Base-by-base conservation (phyloP, 257 asterid genomes). In the Jasminum sambac region DNA sequence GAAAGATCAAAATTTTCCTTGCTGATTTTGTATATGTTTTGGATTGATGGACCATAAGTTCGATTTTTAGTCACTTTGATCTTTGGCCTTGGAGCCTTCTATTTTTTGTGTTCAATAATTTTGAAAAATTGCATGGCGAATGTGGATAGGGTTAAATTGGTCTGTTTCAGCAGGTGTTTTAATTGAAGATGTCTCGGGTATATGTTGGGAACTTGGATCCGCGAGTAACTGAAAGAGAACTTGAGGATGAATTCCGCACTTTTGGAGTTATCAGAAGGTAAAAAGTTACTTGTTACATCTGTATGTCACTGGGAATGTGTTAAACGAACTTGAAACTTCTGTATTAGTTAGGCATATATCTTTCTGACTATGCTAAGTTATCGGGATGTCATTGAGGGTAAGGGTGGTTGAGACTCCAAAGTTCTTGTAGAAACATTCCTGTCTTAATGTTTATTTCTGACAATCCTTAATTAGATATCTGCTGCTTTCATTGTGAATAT, bases 141-240 rank as follows among this genome's bases (percentile, higher is more conserved):
- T 6, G 24, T 71, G 70, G 58, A 34, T 8, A 68, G 6, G 5
- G 0, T 43, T 62, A 23, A 52, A 23, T 42, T 19, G 69, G 79
- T 67, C 2, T 4, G 26, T 41, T 57, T 34, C 13, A 42, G 10
- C 11, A 11, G 57, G 64, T 46, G 26, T 13, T 66, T 70, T 36
- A 79, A 40, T 74, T 78, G 76, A 82, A 79, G 81, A 92, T 92
- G 98, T 84, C 98, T 4, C 76, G 96, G 70, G 96, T 92, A 19
- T 92, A 90, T 26, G 83, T 92, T 46, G 96, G 98, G n/a, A 92
- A 90, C 72, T 71, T 92, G 87, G 96, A 92, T 79, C 92, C 96
- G 13, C 84, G 96, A 26, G 98, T 92, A 68, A 84, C 89, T 26
- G 98, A 92, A 72, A 87, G 96, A n/a, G 98, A 89, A 25, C 96